Conservation (phyloP, 2,329 filamentous ascomycete genomes). For the Clathrospora elynae region DNA sequence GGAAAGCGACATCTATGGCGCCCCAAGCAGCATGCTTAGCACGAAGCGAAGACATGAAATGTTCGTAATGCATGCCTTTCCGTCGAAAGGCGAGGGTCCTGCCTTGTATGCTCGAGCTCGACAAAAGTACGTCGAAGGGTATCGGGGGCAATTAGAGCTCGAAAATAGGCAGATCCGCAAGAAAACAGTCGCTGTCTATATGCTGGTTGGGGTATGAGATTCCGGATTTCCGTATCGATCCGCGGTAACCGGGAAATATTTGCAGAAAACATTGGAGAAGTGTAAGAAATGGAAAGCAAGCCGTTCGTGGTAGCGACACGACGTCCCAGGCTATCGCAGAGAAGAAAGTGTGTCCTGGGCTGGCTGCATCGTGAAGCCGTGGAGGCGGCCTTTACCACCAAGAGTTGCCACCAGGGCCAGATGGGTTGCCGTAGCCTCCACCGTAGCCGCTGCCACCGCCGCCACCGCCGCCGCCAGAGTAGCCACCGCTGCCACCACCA, state of each 20-base stretch:
- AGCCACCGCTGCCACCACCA: slow-evolving; percentile 67
- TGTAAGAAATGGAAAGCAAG: slow-evolving; percentile 32
- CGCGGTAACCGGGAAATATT: slow-evolving; percentile 42
- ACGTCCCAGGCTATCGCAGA: slow-evolving; percentile 30
- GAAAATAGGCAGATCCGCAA: slow-evolving; percentile 49
- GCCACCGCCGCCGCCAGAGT: slow-evolving; percentile 48
- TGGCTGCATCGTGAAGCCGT: slow-evolving; percentile 34
- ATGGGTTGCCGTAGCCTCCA: slow-evolving; percentile 71
- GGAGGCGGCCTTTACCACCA: slow-evolving; percentile 63
- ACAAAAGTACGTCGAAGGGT: slow-evolving; percentile 44
- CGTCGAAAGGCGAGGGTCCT: slow-evolving; percentile 38
- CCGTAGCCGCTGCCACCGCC: slow-evolving; percentile 52
- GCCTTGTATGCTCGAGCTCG: slow-evolving; percentile 47
- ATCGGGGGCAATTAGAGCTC: slow-evolving; percentile 49
- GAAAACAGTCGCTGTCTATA: slow-evolving; percentile 58
- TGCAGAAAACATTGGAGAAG: slow-evolving; percentile 42
- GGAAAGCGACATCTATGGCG: slow-evolving; percentile 50
- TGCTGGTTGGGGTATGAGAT: slow-evolving; percentile 57
- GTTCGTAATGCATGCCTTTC: slow-evolving; percentile 48
- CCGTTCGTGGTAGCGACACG: slow-evolving; percentile 24
- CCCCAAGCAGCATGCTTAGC: slow-evolving; percentile 50
- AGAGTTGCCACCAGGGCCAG: slow-evolving; percentile 65
- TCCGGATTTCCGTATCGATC: slow-evolving; percentile 49
- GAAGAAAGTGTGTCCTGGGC: slow-evolving; percentile 32
- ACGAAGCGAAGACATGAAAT: slow-evolving; percentile 48